These are phyloP conservation scores for Aureobasidium uvarum DNA, from an alignment of 2,329 filamentous ascomycete genomes.

Conservation along the genomic window DNA sequence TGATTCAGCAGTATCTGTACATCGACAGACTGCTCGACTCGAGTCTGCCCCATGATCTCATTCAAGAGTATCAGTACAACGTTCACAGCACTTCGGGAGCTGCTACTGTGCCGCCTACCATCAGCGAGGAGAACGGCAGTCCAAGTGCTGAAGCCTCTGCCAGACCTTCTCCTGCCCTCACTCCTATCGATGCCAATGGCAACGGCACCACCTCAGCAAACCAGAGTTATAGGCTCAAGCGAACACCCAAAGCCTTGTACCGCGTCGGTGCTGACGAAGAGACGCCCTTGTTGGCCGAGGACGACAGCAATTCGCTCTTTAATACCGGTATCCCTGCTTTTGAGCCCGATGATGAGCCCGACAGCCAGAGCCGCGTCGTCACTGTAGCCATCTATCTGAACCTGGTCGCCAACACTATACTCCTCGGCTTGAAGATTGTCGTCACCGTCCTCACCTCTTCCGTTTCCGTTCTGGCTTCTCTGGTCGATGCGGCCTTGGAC, in stretches of 20 bases:
- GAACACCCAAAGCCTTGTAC: conserved; percentile 84
- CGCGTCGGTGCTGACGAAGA: conserved; percentile 63
- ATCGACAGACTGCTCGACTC: conserved; percentile 90
- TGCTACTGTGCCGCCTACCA: conserved; percentile 62
- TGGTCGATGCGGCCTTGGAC: conserved; percentile 77
- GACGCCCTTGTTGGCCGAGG: conserved; percentile 59
- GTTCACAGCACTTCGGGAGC: conserved; percentile 36
- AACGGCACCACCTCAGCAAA: conserved; percentile 30
- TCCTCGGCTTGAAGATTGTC: conserved; percentile 72
- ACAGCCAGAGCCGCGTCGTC: conserved; percentile 72
- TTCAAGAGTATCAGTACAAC: conserved; percentile 80
- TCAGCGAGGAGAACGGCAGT: conserved; percentile 60
- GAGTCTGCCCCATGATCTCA: conserved; percentile 83
- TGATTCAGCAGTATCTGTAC: conserved; percentile 89
- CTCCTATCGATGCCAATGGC: conserved; percentile 25
- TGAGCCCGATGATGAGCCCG: conserved; percentile 66
- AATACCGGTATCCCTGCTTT: conserved; percentile 60
- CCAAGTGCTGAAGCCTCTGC: conserved; percentile 31
- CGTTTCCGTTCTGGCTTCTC: conserved; percentile 73
- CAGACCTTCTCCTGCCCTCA: conserved; percentile 52
- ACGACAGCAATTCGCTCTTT: conserved; percentile 44
- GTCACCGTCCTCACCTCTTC: conserved; percentile 77
- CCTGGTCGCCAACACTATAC: conserved; percentile 70
- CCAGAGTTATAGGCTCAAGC: conserved; percentile 56
- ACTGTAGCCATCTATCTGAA: conserved; percentile 88